Evolutionary conservation across 2,329 filamentous ascomycete species (phyloP), one percentile per base, ranked within the genome.

Genomic region (Diaporthe vaccinii): DNA sequence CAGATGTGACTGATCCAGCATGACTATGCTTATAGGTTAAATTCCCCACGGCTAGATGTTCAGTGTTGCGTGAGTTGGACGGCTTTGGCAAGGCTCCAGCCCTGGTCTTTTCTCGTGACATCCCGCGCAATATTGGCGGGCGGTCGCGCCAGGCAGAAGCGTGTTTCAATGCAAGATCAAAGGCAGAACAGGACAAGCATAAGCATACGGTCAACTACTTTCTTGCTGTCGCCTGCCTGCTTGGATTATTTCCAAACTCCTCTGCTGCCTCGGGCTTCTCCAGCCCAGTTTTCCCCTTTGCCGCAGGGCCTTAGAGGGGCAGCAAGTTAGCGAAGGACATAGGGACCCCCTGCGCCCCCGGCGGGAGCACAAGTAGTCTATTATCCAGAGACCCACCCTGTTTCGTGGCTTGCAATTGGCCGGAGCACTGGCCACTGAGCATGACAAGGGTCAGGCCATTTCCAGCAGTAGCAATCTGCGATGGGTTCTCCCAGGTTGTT

Each of bases 401-500:
- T 10, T 4, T 41, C n/a, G 58, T 22, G 58, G 58, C 10, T 51
- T 73, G 28, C 71, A 46, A 73, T 73, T 73, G 71, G 71, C 44
- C 49, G 34, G 51, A 65, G 71, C 71, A 62, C 71, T 62, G 61
- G 71, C 71, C 71, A 69, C 51, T 39, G n/a, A 31, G 46, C 58
- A 65, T 25, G 70, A 59, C 55, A 31, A 65, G 58, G 58, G 71
- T 62, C 58, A 55, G 71, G 46, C 34, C 71, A 57, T 65, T 73
- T 73, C 71, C 70, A 65, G 58, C 71, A 73, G 55, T 65, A 62
- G 71, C 71, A 73, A 55, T 65, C 71, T n/a, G 71, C 58, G 71
- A 73, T 73, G 58, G 58, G 51, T 73, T 73, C 71, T 73, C 65
- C 36, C 71, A 73, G 46, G 46, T 65, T 73, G 36, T 73, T 73